phyloP scores from a whole-genome alignment of 106 monocot species.

The Narthecium ossifragum region DNA sequence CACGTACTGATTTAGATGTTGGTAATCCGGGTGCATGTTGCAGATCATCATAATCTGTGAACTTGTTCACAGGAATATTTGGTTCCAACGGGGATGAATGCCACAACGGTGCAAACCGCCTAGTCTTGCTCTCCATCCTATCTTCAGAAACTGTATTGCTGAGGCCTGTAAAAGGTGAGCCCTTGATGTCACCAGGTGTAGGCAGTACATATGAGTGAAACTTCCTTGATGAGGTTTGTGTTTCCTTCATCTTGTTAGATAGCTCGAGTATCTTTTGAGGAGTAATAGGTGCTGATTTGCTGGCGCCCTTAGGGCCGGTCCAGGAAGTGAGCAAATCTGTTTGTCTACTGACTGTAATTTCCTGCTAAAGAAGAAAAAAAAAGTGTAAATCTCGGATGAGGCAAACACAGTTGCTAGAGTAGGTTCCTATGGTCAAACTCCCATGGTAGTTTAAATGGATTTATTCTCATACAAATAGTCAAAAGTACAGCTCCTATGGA shows the following conservation, averaged over 20 bases:
- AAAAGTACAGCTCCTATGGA: no score
- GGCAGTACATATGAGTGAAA: conserved; percentile 58
- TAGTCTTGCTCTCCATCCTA: conserved; percentile 9
- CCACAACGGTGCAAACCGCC: conserved; percentile 25
- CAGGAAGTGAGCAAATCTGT: conserved; percentile 8
- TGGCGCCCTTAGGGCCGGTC: conserved; percentile 19
- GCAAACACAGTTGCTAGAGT: no score
- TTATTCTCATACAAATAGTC: no score
- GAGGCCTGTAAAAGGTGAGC: conserved; percentile 7
- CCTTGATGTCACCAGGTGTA: conserved; percentile 38
- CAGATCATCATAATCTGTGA: conserved; percentile 3
- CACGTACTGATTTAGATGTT: conserved; percentile 18
- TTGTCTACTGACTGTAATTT: conserved; percentile 23
- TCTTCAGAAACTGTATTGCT: background rate
- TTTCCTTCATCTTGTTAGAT: conserved; percentile 26
- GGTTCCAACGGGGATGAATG: conserved; percentile 52
- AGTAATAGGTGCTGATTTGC: conserved; percentile 61
- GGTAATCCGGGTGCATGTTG: background rate
- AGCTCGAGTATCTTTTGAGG: conserved; percentile 37
- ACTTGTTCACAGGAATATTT: conserved; percentile 16
- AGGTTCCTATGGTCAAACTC: no score
- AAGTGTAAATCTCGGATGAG: no score
- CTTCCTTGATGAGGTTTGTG: conserved; percentile 32
- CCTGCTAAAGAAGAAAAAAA: conserved; percentile 27
- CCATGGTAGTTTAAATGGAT: no score